Evolutionary conservation across 768 basidiomycete species (phyloP).

Genomic region (Lactifluus hygrophoroides): DNA sequence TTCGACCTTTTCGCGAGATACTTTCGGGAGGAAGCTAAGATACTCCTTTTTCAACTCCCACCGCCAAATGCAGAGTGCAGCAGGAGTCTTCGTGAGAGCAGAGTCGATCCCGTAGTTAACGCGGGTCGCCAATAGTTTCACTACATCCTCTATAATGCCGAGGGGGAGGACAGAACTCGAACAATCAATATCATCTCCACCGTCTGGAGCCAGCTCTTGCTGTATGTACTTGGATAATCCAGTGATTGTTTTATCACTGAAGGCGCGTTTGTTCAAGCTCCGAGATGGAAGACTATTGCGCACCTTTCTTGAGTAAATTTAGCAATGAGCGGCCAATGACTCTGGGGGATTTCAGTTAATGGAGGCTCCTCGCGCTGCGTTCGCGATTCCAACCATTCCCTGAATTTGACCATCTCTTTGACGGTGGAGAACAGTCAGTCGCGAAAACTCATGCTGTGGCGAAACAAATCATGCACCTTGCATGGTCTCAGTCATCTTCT

Average conservation of each 20-base stretch:
- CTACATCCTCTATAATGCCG: constrained; percentile 49
- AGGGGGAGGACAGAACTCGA: constrained; percentile 34
- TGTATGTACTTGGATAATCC: constrained; percentile 63
- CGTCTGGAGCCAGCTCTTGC: constrained; percentile 56
- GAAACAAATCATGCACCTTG: constrained; percentile 50
- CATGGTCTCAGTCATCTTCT: constrained; percentile 75
- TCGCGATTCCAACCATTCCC: constrained; percentile 57
- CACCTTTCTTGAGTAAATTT: constrained; percentile 86
- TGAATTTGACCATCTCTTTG: constrained; percentile 68
- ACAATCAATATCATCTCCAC: constrained; percentile 43
- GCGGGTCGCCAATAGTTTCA: constrained; percentile 54
- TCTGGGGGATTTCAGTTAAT: constrained; percentile 53
- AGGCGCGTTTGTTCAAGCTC: constrained; percentile 1
- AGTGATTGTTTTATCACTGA: constrained; percentile 63
- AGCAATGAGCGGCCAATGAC: constrained; percentile 66
- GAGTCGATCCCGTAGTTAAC: constrained; percentile 75
- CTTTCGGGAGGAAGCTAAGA: constrained; percentile 59
- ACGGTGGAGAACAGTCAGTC: background rate
- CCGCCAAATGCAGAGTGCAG: constrained; percentile 67
- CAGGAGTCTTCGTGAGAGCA: constrained; percentile 45
- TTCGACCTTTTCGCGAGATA: constrained; percentile 53
- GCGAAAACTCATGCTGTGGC: background rate
- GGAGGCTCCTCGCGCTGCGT: constrained; percentile 40
- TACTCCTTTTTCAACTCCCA: constrained; percentile 71
- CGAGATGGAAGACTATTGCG: constrained; percentile 11